A percentile compares a stretch with the other conserved stretches of the same genome.
phyloP scores from a whole-genome alignment of 345 rosid species.

The Combretum micranthum region DNA sequence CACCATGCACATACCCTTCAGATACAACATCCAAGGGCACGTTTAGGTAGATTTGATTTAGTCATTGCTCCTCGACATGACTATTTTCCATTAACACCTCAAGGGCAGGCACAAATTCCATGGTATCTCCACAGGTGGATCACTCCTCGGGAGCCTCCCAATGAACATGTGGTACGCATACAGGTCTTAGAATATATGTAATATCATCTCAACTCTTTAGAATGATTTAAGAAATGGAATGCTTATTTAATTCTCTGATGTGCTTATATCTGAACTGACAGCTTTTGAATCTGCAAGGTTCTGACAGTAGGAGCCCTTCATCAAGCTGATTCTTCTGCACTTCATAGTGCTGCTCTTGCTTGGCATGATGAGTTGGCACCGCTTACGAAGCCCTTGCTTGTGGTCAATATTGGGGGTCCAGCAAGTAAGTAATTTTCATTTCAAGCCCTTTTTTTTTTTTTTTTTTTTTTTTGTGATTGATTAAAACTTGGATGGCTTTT shows the following conservation, averaged over 20 bases:
- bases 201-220: background rate
- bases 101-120: slow-evolving; percentile 61
- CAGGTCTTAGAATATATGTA: slow-evolving; percentile 4
- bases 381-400: slow-evolving; percentile 76
- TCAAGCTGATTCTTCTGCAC: slow-evolving; percentile 59
- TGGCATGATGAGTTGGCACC: slow-evolving; percentile 69
- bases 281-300: slow-evolving; percentile 37
- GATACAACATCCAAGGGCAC: slow-evolving; percentile 92
- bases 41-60: slow-evolving; percentile 71
- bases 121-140: slow-evolving; percentile 68
- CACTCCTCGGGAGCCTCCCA: slow-evolving; percentile 74
- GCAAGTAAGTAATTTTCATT: slow-evolving; percentile 42
- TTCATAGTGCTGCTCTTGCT: slow-evolving; percentile 50
- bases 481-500: background rate
- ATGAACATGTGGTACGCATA: slow-evolving; percentile 62
- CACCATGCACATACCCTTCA: slow-evolving; percentile 20
- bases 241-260: background rate
- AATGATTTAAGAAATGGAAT: background rate
- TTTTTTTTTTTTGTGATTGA: too few relatives aligned
- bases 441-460: background rate
- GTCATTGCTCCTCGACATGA: slow-evolving; percentile 86
- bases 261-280: slow-evolving; percentile 8
- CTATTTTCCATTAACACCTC: slow-evolving; percentile 71
- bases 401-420: slow-evolving; percentile 93
- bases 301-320: slow-evolving; percentile 90